phyloP scores from a whole-genome alignment of 441 rosid species.

The Manihot esculenta region DNA sequence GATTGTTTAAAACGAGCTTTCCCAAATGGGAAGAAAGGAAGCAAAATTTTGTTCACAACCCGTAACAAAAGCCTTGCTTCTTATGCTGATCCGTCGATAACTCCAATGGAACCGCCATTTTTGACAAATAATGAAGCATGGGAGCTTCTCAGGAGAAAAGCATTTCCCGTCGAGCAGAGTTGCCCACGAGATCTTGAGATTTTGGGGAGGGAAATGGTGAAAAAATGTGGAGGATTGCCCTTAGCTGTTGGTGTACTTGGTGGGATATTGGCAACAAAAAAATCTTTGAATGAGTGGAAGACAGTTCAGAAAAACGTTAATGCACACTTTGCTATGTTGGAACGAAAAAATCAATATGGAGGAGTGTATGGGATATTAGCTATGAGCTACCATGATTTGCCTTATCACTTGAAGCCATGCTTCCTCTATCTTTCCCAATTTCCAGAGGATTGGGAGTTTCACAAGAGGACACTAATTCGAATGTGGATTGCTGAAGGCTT shows the following conservation, averaged over 20 bases:
- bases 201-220: conserved; percentile 19
- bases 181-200: not conserved
- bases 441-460: conserved; percentile 27
- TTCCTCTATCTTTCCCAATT: conserved; percentile 39
- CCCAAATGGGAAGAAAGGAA: conserved; percentile 16
- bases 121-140: conserved; percentile 33
- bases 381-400: conserved; percentile 28
- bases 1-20: conserved; percentile 24
- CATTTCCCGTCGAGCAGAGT: not conserved
- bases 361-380: conserved; percentile 17
- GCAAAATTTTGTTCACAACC: conserved; percentile 37
- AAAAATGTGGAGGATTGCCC: conserved; percentile 23
- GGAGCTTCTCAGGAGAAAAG: conserved; percentile 32
- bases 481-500: conserved; percentile 35
- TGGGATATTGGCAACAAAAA: conserved; percentile 10
- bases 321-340: conserved; percentile 6
- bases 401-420: conserved; percentile 29
- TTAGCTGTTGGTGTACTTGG: conserved; percentile 17
- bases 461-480: not conserved
- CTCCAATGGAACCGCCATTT: conserved; percentile 25
- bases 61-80: conserved; percentile 28
- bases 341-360: not conserved
- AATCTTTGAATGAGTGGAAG: not conserved
- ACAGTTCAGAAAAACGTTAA: not conserved
- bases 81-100: conserved; percentile 28